Conservation (phyloP, 495 filamentous ascomycete genomes). For the Clavariopsis aquatica region DNA sequence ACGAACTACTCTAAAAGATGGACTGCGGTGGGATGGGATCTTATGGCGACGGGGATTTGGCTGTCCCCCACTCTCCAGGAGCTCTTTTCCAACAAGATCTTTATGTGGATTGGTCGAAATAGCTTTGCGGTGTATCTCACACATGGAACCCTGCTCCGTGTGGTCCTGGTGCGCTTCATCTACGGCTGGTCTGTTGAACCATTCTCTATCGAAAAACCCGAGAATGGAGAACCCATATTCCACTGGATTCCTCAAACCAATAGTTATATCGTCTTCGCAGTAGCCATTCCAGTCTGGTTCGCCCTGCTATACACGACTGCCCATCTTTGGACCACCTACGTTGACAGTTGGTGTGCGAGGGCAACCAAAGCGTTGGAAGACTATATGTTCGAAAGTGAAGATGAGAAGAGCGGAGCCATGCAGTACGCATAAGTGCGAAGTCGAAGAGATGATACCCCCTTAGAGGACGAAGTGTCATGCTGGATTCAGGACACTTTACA, state of each 20-base stretch:
- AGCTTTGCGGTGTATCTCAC: conserved; percentile 70
- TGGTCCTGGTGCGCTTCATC: conserved; percentile 64
- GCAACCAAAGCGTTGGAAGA: conserved; percentile 61
- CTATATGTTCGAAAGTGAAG: conserved; percentile 56
- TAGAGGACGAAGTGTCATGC: conserved; percentile 1
- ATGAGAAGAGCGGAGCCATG: conserved; percentile 25
- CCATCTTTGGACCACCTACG: conserved; percentile 64
- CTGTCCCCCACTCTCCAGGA: conserved; percentile 59
- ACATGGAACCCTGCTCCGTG: conserved; percentile 65
- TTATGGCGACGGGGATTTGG: conserved; percentile 59
- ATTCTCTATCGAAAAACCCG: conserved; percentile 49
- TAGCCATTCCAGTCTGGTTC: conserved; percentile 60
- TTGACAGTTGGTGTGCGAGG: conserved; percentile 65
- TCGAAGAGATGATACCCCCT: neutral
- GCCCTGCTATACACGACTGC: conserved; percentile 59
- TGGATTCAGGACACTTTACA: conserved; percentile 4
- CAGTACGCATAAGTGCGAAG: conserved; percentile 5
- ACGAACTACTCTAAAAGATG: conserved; percentile 53
- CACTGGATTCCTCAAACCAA: conserved; percentile 21
- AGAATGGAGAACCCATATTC: conserved; percentile 46
- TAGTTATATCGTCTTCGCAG: conserved; percentile 39
- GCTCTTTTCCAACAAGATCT: conserved; percentile 55
- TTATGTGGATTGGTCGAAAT: conserved; percentile 68
- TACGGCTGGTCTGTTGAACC: conserved; percentile 60
- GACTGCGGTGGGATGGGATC: conserved; percentile 60